These are phyloP conservation scores for Gossypium ekmanianum DNA, from an alignment of 345 rosid species.

Conservation along the genomic window DNA sequence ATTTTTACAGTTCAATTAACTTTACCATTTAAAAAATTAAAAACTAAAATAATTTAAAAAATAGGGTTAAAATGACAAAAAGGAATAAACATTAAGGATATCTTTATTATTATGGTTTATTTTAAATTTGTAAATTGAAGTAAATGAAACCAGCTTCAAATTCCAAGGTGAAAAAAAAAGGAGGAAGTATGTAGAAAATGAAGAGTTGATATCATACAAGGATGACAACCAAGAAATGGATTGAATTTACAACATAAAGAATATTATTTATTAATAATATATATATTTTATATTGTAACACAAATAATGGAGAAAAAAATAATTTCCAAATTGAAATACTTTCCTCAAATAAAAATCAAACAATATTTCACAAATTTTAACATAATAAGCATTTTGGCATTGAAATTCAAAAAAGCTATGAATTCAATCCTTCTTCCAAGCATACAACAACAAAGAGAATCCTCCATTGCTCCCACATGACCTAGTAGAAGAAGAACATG, in stretches of 20 bases:
- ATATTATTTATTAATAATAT: neutral
- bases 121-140: neutral
- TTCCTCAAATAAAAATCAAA: slow-evolving; percentile 6
- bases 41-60: too few species aligned
- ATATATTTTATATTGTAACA: neutral
- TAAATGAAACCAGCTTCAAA: neutral
- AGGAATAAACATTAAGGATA: too few species aligned
- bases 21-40: too few species aligned
- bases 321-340: neutral
- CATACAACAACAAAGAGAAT: slow-evolving; percentile 50
- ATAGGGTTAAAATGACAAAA: too few species aligned
- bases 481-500: slow-evolving; percentile 50
- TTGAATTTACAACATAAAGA: neutral
- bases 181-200: neutral
- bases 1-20: too few species aligned
- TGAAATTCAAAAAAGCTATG: neutral
- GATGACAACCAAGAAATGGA: neutral
- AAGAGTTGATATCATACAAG: neutral
- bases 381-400: neutral
- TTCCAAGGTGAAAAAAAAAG: neutral
- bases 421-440: slow-evolving; percentile 41
- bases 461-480: slow-evolving; percentile 48
- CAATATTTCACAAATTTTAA: neutral
- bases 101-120: too few species aligned
- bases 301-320: neutral